Percentiles rank a stretch among this genome's conserved stretches.
phyloP scores from a whole-genome alignment of 345 rosid species.

The Ceriops tagal region DNA sequence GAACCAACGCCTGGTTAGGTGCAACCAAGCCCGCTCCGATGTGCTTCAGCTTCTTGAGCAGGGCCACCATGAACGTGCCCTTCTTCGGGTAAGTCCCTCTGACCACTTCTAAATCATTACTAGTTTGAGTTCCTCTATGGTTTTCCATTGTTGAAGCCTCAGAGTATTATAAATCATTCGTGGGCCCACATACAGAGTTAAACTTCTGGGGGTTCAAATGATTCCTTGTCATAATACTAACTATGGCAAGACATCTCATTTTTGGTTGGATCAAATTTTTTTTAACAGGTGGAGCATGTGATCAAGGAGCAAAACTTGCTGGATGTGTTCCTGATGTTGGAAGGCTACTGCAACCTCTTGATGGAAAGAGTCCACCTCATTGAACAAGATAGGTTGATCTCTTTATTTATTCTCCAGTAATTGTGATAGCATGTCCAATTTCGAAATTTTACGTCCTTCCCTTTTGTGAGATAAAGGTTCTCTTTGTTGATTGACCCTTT shows the following conservation, averaged over 20 bases:
- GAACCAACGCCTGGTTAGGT: conserved; percentile 58
- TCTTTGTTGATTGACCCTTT: no score
- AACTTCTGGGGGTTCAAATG: no score
- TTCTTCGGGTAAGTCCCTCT: conserved; percentile 47
- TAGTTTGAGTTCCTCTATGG: no score
- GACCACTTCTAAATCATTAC: no score
- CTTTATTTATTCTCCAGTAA: no score
- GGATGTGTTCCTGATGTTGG: conserved; percentile 60
- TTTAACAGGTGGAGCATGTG: conserved; percentile 55
- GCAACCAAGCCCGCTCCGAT: conserved; percentile 59
- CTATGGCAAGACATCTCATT: no score
- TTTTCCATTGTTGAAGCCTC: no score
- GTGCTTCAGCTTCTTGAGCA: conserved; percentile 74
- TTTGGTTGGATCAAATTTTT: neutral
- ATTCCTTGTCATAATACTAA: no score
- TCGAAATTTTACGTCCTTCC: no score
- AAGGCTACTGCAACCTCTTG: conserved; percentile 59
- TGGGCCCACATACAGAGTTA: no score
- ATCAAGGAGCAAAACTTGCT: conserved; percentile 65
- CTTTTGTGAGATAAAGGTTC: no score
- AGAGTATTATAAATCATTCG: no score
- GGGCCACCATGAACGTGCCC: conserved; percentile 70
- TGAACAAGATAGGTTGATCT: conserved; percentile 44
- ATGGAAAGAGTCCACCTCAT: conserved; percentile 60
- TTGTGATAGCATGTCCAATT: neutral